Percentiles rank a stretch among this genome's conserved stretches.
Evolutionary conservation across 305 asterid genomes (phyloP).

Genomic region (Fraxinus nigra): DNA sequence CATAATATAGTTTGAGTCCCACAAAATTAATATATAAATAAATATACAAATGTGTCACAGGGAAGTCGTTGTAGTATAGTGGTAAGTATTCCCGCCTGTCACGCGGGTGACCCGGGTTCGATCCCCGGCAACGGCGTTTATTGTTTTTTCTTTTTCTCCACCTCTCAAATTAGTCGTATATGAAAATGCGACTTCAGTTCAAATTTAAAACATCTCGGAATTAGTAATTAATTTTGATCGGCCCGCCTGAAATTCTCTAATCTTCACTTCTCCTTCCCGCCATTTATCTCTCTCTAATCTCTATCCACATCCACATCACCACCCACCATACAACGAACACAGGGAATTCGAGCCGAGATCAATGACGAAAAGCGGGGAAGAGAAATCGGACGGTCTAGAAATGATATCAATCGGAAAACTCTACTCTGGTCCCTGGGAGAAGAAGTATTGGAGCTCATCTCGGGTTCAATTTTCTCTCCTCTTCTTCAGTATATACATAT

Average conservation of each 20-base stretch:
- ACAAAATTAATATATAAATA: too few relatives aligned
- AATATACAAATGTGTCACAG: fast-evolving
- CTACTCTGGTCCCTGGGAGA: slow-evolving; percentile 77
- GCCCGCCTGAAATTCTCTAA: neutral
- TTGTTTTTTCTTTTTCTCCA: neutral
- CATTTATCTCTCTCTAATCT: slow-evolving; percentile 11
- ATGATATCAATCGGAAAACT: slow-evolving; percentile 73
- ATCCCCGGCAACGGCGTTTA: slow-evolving; percentile 48
- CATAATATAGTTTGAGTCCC: neutral
- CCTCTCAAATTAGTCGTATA: neutral
- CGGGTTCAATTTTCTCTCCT: slow-evolving; percentile 56
- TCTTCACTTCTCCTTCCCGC: slow-evolving; percentile 31
- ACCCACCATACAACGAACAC: neutral
- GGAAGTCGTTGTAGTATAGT: slow-evolving; percentile 59
- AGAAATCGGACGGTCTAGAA: slow-evolving; percentile 64
- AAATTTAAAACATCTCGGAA: neutral
- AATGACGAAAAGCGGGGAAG: slow-evolving; percentile 49
- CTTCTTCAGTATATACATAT: neutral
- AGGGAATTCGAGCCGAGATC: slow-evolving; percentile 18
- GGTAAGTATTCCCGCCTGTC: slow-evolving; percentile 73
- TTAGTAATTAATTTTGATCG: neutral
- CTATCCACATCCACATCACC: neutral
- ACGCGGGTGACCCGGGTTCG: slow-evolving; percentile 60
- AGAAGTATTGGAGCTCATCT: slow-evolving; percentile 98
- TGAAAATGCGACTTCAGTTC: neutral